Conservation (phyloP, 345 rosid genomes). For the Nephelium lappaceum region DNA sequence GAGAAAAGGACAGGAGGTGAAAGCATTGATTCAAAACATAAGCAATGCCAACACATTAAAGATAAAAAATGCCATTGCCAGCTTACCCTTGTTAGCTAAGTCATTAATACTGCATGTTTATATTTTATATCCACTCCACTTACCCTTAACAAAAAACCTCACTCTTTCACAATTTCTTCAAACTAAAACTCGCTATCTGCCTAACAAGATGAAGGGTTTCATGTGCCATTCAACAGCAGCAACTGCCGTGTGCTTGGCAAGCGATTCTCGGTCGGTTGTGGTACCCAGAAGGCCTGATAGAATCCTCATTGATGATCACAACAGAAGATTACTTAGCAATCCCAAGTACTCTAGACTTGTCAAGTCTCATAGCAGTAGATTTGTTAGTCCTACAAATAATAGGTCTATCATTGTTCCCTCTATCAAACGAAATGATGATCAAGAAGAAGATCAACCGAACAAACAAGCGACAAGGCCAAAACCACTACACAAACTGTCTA, state of each 20-base stretch:
- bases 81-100: constrained; percentile 30
- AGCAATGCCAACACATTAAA: background rate
- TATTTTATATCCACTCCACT: background rate
- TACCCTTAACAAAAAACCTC: no score
- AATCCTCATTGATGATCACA: constrained; percentile 15
- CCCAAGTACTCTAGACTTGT: constrained; percentile 40
- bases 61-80: constrained; percentile 14
- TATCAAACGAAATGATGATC: no score
- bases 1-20: constrained; percentile 27
- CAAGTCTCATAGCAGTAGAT: no score
- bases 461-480: constrained; percentile 10
- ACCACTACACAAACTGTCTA: background rate
- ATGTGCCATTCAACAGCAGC: constrained; percentile 62
- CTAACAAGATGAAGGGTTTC: constrained; percentile 53
- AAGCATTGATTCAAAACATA: constrained; percentile 24
- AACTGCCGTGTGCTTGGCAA: constrained; percentile 46
- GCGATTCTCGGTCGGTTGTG: constrained; percentile 42
- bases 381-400: constrained; percentile 13
- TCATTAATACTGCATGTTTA: constrained; percentile 37
- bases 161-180: no score
- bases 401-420: background rate
- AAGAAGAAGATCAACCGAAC: background rate
- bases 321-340: constrained; percentile 16
- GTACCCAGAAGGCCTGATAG: constrained; percentile 37
- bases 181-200: background rate